Conservation (phyloP, 202 grass and related monocot species). For the Schoenoplectus tabernaemontani region DNA sequence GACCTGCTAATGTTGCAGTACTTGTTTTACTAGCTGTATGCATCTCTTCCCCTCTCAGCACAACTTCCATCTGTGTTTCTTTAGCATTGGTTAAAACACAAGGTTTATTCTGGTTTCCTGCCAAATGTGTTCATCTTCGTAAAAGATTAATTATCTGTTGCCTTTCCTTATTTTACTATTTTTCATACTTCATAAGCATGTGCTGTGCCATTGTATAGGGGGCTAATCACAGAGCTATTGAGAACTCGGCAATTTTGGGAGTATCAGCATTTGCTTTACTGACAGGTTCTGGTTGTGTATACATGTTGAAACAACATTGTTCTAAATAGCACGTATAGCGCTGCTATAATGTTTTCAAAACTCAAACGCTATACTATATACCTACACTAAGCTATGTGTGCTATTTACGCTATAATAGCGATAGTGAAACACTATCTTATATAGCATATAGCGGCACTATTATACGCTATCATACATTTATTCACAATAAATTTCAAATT, state of each 20-base stretch:
- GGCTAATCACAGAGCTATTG: conserved; percentile 29
- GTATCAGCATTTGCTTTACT: conserved; percentile 53
- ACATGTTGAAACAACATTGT: conserved; percentile 28
- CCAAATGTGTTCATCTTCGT: not conserved
- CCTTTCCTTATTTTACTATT: not conserved
- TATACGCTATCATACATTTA: too few relatives aligned
- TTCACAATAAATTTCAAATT: too few relatives aligned
- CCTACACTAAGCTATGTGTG: too few relatives aligned
- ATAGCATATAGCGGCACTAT: too few relatives aligned
- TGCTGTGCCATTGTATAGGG: conserved; percentile 33
- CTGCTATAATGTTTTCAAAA: too few relatives aligned
- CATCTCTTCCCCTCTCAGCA: not conserved
- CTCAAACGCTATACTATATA: too few relatives aligned
- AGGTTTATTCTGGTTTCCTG: not conserved
- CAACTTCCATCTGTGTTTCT: not conserved
- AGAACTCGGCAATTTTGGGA: conserved; percentile 61
- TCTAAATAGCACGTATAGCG: too few relatives aligned
- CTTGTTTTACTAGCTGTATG: conserved; percentile 61
- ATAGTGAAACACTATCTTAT: too few relatives aligned
- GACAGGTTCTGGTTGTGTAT: conserved; percentile 45
- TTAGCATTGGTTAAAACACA: not conserved
- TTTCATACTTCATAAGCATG: not conserved
- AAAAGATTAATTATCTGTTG: not conserved
- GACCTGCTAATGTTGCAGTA: conserved; percentile 50
- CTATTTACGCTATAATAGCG: too few relatives aligned